phyloP scores from a whole-genome alignment of 1,284 basidiomycete species.

The Neonothopanus nambi region DNA sequence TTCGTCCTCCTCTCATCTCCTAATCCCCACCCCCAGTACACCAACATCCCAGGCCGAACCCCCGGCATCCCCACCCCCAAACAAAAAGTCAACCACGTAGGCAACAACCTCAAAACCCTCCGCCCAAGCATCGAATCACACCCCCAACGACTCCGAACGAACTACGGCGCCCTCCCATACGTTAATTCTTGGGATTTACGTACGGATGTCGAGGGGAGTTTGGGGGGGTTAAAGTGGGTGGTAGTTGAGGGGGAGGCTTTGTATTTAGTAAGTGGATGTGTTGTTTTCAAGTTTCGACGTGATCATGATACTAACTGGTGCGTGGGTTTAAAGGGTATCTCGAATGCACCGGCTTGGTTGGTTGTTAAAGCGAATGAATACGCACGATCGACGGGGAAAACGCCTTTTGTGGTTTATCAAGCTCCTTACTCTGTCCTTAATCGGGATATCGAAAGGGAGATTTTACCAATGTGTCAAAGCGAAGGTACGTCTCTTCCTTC shows the following conservation, averaged over 20 bases:
- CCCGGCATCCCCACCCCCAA: neutral
- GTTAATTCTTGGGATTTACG: conserved; percentile 17
- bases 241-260: conserved; percentile 8
- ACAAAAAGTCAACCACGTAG: conserved; percentile 10
- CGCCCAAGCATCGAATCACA: neutral
- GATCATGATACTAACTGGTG: neutral
- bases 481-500: neutral
- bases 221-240: conserved; percentile 10
- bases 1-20: too few species aligned
- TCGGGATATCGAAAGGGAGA: conserved; percentile 11
- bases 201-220: conserved; percentile 15
- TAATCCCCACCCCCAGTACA: conserved; percentile 1
- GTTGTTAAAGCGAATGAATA: conserved; percentile 11
- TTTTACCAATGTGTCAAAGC: conserved; percentile 11
- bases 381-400: conserved; percentile 8
- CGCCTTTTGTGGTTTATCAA: conserved; percentile 11
- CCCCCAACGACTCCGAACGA: conserved; percentile 5
- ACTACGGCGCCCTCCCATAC: conserved; percentile 18
- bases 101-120: conserved; percentile 5
- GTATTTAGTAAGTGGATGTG: conserved; percentile 1
- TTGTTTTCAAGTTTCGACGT: neutral
- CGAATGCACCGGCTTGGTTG: conserved; percentile 9
- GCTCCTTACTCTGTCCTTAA: conserved; percentile 10
- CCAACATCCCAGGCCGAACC: conserved; percentile 5
- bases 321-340: conserved; percentile 3